A percentile compares a stretch with the other conserved stretches of the same genome.
Conservation (phyloP, 2,329 filamentous ascomycete genomes). For the Colletotrichum sojae region DNA sequence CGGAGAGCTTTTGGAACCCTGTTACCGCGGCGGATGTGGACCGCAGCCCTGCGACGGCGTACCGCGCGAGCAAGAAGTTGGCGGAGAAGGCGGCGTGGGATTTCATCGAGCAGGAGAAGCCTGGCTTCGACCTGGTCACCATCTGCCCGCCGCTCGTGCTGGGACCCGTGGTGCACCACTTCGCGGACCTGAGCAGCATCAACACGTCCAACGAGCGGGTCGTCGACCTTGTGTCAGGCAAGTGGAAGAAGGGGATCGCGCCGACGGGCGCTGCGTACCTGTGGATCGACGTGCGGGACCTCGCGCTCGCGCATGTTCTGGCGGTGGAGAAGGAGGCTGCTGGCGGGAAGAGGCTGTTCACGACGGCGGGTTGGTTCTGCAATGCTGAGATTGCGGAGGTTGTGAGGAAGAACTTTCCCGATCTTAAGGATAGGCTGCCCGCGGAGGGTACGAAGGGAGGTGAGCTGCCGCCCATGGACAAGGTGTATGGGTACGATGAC, state of each 20-base stretch:
- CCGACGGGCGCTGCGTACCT: slow-evolving; percentile 56
- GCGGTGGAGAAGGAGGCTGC: slow-evolving; percentile 65
- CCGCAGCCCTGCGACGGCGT: slow-evolving; percentile 58
- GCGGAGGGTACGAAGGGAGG: slow-evolving; percentile 59
- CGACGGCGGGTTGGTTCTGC: slow-evolving; percentile 61
- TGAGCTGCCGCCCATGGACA: slow-evolving; percentile 54
- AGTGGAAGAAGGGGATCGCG: slow-evolving; percentile 62
- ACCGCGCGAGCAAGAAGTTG: slow-evolving; percentile 69
- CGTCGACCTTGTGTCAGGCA: slow-evolving; percentile 64
- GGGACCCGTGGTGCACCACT: slow-evolving; percentile 41
- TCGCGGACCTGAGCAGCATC: slow-evolving; percentile 52
- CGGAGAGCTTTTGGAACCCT: slow-evolving; percentile 68
- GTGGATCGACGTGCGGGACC: slow-evolving; percentile 71
- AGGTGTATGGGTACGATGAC: slow-evolving; percentile 71
- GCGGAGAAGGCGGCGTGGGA: slow-evolving; percentile 70
- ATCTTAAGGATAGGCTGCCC: slow-evolving; percentile 63
- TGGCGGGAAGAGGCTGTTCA: slow-evolving; percentile 66
- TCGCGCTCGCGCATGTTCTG: slow-evolving; percentile 66
- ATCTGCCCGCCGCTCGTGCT: slow-evolving; percentile 68
- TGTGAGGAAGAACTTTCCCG: slow-evolving; percentile 64
- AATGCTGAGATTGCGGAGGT: slow-evolving; percentile 61
- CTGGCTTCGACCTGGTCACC: slow-evolving; percentile 66
- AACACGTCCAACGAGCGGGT: slow-evolving; percentile 70
- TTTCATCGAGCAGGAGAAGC: slow-evolving; percentile 59
- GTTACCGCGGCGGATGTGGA: slow-evolving; percentile 61